Percentiles rank a stretch among this genome's conserved stretches.
Conservation (phyloP, 257 asterid genomes). For the Petrea volubilis region DNA sequence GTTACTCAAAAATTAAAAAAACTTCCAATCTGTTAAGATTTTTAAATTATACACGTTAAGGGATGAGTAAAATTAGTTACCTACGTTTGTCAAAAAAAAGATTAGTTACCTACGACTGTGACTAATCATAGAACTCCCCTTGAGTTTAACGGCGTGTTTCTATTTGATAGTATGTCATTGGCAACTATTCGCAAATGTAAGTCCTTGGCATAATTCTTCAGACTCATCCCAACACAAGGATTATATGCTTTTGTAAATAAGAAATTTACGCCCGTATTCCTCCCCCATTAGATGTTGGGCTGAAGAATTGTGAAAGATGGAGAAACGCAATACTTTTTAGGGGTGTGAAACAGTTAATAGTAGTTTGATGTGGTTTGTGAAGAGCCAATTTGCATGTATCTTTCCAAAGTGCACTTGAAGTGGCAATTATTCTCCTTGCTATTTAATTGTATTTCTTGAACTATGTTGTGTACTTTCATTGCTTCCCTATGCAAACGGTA, state of each 20-base stretch:
- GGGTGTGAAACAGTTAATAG: background rate
- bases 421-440: background rate
- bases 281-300: background rate
- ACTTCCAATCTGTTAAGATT: too few relatives aligned
- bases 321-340: background rate
- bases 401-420: background rate
- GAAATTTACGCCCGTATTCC: background rate
- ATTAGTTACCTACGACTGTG: too few relatives aligned
- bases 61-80: too few relatives aligned
- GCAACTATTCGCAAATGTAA: background rate
- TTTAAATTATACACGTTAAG: too few relatives aligned
- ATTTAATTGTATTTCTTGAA: background rate
- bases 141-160: background rate
- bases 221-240: background rate
- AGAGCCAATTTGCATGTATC: background rate
- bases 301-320: background rate
- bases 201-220: background rate
- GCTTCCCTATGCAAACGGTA: background rate
- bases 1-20: too few relatives aligned
- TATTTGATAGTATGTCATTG: background rate
- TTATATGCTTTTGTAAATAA: background rate
- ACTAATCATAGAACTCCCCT: too few relatives aligned
- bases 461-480: background rate
- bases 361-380: background rate
- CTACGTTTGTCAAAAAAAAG: too few relatives aligned